Conservation (phyloP, 2,329 filamentous ascomycete genomes). For the Incumbomyces lentus region DNA sequence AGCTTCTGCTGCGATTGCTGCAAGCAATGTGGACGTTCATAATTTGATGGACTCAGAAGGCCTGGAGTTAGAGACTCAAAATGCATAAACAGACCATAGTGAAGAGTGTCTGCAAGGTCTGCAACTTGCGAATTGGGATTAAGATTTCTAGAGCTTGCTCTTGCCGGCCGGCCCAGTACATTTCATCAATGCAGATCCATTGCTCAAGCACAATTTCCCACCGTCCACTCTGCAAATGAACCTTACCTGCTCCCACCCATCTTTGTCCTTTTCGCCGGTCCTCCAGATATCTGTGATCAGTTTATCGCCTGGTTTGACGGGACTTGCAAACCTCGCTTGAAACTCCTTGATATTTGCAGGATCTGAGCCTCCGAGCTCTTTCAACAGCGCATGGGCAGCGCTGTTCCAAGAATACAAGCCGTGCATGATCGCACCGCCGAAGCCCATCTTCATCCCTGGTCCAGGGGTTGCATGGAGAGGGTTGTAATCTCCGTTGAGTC, state of each 20-base stretch:
- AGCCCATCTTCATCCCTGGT: slow-evolving; percentile 80
- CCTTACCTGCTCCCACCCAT: slow-evolving; percentile 68
- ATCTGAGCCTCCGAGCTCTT: slow-evolving; percentile 63
- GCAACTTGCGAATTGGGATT: not conserved
- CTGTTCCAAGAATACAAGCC: slow-evolving; percentile 83
- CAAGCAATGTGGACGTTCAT: too few relatives aligned
- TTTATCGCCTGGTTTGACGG: slow-evolving; percentile 74
- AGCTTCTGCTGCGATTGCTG: too few relatives aligned
- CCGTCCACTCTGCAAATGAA: slow-evolving; percentile 66
- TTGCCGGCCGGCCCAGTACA: slow-evolving; percentile 40
- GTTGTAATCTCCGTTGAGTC: slow-evolving; percentile 90
- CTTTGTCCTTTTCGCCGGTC: slow-evolving; percentile 55
- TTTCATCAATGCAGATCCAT: slow-evolving; percentile 72
- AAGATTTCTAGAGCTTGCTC: slow-evolving; percentile 51
- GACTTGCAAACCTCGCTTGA: slow-evolving; percentile 76
- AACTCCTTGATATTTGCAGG: slow-evolving; percentile 78
- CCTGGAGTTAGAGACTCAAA: too few relatives aligned
- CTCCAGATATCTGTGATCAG: slow-evolving; percentile 73
- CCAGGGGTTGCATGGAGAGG: slow-evolving; percentile 80
- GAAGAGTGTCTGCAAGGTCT: too few relatives aligned
- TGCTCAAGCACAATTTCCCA: slow-evolving; percentile 77
- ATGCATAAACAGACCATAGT: too few relatives aligned
- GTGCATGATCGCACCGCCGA: slow-evolving; percentile 80
- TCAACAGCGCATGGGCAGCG: slow-evolving; percentile 61
- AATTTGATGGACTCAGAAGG: too few relatives aligned